Base-by-base conservation (phyloP, 2,329 filamentous ascomycete genomes). In the Cladosporium cucumerinum region DNA sequence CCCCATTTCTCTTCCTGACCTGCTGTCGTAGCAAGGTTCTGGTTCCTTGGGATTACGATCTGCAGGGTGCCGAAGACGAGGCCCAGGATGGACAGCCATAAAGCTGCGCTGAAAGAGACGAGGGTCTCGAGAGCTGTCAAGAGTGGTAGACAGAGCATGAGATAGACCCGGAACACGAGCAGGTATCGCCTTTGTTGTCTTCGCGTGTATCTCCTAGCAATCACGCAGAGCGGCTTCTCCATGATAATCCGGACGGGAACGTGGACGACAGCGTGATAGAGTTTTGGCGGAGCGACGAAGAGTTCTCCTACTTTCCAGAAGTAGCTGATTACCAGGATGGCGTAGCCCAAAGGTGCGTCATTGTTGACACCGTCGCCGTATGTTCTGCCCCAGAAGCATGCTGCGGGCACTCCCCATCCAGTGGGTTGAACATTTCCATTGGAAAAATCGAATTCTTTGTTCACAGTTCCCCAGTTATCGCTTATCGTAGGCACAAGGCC, bases 271-370 rank as follows among this genome's bases (percentile, higher is more conserved):
- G 52, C 39, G 10, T 63, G 60, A 36, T 69, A 72, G 0, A 62
- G 28, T n/a, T 32, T 63, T 16, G 65, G 55, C 10, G 67, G 57
- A 6, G 63, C 48, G 26, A 57, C 57, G 54, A 69, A 72, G 26
- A 73, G 59, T 1, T 67, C 67, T 5, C 69, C 68, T 32, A 72
- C 39, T 59, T 73, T 73, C 71, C 71, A 73, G 8, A 72, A n/a
- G 55, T 73, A 73, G 46, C 65, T 67, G 10, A 69, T 28, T 28
- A 72, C 63, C 3, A 73, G 68, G 10, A 73, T 66, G 10, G 68
- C 43, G 49, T 68, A 72, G 0, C 64, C 64, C 10, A 70, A 25
- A 14, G 67, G 64, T 2, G 71, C 66, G 49, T 73, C 70, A 11
- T 60, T 62, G 58, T 72, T 73, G 23, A 69, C 65, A 12, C 69